Conservation (phyloP, 2,329 filamentous ascomycete species). For the Fusarium penzigii region DNA sequence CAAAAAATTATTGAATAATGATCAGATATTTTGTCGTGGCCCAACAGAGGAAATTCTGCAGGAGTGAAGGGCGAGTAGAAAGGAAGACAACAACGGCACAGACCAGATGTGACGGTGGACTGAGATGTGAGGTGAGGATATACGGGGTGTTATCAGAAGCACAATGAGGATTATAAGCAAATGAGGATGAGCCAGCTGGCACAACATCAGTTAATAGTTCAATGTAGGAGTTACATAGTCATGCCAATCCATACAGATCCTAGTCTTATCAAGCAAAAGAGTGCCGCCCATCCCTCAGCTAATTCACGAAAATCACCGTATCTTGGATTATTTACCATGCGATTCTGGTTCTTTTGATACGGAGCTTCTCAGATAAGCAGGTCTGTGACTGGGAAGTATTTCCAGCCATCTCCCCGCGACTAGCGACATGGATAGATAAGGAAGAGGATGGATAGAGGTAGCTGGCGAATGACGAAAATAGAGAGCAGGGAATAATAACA, state of each 20-base stretch:
- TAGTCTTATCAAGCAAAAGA: constrained; percentile 1
- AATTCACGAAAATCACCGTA: background rate
- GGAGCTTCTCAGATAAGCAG: background rate
- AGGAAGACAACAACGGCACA: constrained; percentile 6
- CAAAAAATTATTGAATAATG: background rate
- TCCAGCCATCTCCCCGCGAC: background rate
- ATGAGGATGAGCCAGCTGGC: constrained; percentile 27
- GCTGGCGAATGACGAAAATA: background rate
- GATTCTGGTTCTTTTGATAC: background rate
- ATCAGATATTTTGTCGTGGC: constrained; percentile 2
- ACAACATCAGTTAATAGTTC: constrained; percentile 9
- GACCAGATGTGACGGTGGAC: constrained; percentile 1
- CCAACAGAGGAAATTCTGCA: constrained; percentile 11
- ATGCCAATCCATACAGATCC: constrained; percentile 22
- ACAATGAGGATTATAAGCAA: constrained; percentile 13
- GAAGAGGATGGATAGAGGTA: background rate
- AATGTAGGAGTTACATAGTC: background rate
- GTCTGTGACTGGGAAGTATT: too few species aligned
- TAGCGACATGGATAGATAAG: background rate
- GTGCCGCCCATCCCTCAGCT: background rate
- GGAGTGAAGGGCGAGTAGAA: background rate
- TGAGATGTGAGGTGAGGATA: constrained; percentile 13
- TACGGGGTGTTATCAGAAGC: constrained; percentile 3
- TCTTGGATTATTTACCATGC: background rate
- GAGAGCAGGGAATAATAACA: background rate